Percentiles rank a stretch among this genome's conserved stretches.
Conservation (phyloP, 495 filamentous ascomycete species). For the Neurospora sp. region DNA sequence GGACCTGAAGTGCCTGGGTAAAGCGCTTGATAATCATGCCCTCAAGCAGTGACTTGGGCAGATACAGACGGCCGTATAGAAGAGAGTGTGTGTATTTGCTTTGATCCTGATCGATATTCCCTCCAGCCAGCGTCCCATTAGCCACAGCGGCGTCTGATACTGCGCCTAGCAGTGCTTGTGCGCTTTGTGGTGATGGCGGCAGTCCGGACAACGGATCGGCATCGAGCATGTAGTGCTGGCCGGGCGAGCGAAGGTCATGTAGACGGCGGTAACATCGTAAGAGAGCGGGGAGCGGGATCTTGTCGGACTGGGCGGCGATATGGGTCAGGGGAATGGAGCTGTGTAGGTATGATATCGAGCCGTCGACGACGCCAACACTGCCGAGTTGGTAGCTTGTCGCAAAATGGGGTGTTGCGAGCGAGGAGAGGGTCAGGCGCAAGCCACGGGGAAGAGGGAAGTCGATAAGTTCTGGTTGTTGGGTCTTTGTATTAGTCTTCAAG, state of each 20-base stretch:
- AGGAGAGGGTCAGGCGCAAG: slow-evolving; percentile 75
- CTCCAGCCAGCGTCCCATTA: background rate
- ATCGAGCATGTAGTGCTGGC: slow-evolving; percentile 1
- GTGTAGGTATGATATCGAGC: slow-evolving; percentile 85
- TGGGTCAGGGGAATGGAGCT: slow-evolving; percentile 61
- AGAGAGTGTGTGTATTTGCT: slow-evolving; percentile 37
- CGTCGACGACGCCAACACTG: slow-evolving; percentile 76
- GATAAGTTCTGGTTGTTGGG: slow-evolving; percentile 52
- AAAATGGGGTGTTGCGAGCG: slow-evolving; percentile 81
- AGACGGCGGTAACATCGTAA: slow-evolving; percentile 34
- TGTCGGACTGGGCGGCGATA: slow-evolving; percentile 36
- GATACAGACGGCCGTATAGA: slow-evolving; percentile 81
- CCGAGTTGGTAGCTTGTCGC: slow-evolving; percentile 84
- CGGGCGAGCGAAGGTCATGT: slow-evolving; percentile 23
- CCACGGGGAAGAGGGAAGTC: slow-evolving; percentile 74
- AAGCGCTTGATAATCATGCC: slow-evolving; percentile 77
- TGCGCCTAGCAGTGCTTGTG: background rate
- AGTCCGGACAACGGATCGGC: background rate
- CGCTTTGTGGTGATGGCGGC: background rate
- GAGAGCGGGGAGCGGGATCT: slow-evolving; percentile 37
- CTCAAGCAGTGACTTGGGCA: slow-evolving; percentile 75
- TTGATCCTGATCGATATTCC: background rate
- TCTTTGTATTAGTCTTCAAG: background rate
- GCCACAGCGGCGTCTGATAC: background rate
- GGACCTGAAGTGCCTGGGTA: slow-evolving; percentile 67